These are phyloP conservation scores for Ascochyta clinopodiicola DNA, from an alignment of 2,329 filamentous ascomycete genomes.

Conservation along the genomic window DNA sequence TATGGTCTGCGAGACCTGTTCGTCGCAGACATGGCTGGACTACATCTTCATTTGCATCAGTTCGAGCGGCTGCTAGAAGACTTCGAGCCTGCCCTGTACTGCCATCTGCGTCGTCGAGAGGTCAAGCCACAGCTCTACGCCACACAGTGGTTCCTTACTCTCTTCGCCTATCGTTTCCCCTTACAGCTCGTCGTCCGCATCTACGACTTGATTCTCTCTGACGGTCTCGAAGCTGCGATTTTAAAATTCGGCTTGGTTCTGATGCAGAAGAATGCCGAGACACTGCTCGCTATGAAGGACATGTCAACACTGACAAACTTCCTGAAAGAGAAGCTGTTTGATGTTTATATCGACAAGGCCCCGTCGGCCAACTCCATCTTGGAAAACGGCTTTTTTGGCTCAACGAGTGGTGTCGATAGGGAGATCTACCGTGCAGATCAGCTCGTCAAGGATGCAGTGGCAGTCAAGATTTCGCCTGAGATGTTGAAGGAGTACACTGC, in stretches of 20 bases:
- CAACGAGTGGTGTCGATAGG: constrained; percentile 86
- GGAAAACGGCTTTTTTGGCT: constrained; percentile 97
- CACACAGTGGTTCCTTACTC: constrained; percentile 97
- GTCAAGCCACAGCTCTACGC: constrained; percentile 94
- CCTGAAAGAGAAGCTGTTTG: constrained; percentile 91
- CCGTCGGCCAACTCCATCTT: constrained; percentile 92
- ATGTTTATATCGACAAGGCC: constrained; percentile 94
- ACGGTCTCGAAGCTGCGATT: constrained; percentile 86
- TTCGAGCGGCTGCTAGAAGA: constrained; percentile 96
- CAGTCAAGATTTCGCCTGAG: constrained; percentile 82
- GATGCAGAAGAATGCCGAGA: constrained; percentile 90
- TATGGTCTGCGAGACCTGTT: constrained; percentile 94
- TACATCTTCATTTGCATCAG: constrained; percentile 92
- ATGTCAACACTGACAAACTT: constrained; percentile 90
- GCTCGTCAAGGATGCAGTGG: constrained; percentile 90
- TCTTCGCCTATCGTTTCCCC: constrained; percentile 98
- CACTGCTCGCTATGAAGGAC: constrained; percentile 83
- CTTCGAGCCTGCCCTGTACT: constrained; percentile 90
- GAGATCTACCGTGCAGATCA: constrained; percentile 95
- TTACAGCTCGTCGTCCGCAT: constrained; percentile 94
- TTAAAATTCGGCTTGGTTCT: constrained; percentile 93
- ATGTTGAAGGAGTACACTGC: constrained; percentile 78
- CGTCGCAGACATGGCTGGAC: constrained; percentile 91
- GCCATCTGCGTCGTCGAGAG: constrained; percentile 85
- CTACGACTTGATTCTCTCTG: constrained; percentile 92